Conservation (phyloP, 495 filamentous ascomycete species). For the Pyrenula massariospora region DNA sequence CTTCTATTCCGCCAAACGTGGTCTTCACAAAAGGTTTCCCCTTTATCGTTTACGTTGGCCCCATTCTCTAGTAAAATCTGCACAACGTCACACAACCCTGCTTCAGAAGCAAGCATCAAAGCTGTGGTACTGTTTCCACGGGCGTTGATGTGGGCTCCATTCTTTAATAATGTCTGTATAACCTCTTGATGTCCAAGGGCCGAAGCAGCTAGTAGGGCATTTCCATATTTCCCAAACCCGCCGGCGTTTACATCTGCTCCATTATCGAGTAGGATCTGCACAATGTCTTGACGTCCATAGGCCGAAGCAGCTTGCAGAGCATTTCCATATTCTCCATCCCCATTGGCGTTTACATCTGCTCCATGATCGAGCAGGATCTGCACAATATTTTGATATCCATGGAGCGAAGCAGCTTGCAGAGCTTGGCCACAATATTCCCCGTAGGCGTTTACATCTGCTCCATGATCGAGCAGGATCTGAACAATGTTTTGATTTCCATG, state of each 20-base stretch:
- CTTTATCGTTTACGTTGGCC: background rate
- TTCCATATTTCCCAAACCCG: no score
- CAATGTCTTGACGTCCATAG: background rate
- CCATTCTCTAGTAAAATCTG: no score
- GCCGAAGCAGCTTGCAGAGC: background rate
- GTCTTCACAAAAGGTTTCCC: no score
- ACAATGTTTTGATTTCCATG: background rate
- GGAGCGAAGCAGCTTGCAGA: background rate
- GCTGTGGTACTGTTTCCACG: no score
- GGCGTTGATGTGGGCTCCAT: no score
- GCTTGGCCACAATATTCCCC: background rate
- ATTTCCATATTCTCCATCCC: background rate
- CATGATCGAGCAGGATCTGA: background rate
- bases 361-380: background rate
- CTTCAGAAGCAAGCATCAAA: no score
- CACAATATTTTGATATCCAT: background rate
- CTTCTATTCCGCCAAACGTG: no score
- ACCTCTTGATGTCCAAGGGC: no score
- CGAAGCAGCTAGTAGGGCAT: no score
- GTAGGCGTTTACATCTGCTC: background rate
- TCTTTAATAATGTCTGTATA: no score
- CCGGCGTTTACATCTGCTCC: background rate
- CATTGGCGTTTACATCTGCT: background rate
- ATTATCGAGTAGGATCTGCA: background rate
- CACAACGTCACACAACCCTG: no score